These are phyloP conservation scores for Dryas alaskensis DNA, from an alignment of 306 rosid genomes.

Conservation along the genomic window DNA sequence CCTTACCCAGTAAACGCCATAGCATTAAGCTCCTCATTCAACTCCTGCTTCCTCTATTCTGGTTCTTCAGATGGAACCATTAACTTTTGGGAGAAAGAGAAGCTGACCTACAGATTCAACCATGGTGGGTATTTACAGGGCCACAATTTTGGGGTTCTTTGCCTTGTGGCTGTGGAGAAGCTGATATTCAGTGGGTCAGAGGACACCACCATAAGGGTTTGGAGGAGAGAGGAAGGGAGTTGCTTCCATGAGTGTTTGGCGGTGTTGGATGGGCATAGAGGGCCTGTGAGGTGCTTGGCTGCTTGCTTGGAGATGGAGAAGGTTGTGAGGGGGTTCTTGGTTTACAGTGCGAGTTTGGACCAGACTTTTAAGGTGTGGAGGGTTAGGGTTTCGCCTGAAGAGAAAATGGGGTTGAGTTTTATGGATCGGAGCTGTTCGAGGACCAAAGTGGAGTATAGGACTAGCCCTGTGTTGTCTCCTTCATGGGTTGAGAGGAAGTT, in stretches of 20 bases:
- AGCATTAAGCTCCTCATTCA: constrained; percentile 44
- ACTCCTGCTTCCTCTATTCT: constrained; percentile 55
- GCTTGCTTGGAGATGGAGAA: constrained; percentile 62
- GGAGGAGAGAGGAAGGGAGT: constrained; percentile 64
- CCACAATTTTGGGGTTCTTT: constrained; percentile 60
- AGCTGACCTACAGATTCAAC: constrained; percentile 53
- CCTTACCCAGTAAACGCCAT: constrained; percentile 52
- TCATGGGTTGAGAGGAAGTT: constrained; percentile 66
- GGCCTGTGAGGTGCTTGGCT: constrained; percentile 68
- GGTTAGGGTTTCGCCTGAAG: constrained; percentile 55
- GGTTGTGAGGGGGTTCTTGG: constrained; percentile 53
- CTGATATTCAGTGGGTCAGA: constrained; percentile 73
- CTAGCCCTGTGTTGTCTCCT: constrained; percentile 63
- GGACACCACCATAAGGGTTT: constrained; percentile 66
- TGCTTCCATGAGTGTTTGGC: constrained; percentile 69
- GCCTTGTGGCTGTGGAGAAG: constrained; percentile 59
- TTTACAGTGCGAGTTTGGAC: constrained; percentile 70
- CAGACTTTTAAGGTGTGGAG: constrained; percentile 73
- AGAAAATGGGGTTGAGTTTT: constrained; percentile 27
- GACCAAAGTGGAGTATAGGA: constrained; percentile 33
- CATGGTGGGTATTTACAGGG: constrained; percentile 74
- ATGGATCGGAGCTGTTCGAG: constrained; percentile 25
- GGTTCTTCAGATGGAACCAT: constrained; percentile 67
- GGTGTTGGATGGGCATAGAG: constrained; percentile 74
- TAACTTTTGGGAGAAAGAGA: constrained; percentile 70